Conservation (phyloP, 495 filamentous ascomycete species). For the Neurospora cerealis region DNA sequence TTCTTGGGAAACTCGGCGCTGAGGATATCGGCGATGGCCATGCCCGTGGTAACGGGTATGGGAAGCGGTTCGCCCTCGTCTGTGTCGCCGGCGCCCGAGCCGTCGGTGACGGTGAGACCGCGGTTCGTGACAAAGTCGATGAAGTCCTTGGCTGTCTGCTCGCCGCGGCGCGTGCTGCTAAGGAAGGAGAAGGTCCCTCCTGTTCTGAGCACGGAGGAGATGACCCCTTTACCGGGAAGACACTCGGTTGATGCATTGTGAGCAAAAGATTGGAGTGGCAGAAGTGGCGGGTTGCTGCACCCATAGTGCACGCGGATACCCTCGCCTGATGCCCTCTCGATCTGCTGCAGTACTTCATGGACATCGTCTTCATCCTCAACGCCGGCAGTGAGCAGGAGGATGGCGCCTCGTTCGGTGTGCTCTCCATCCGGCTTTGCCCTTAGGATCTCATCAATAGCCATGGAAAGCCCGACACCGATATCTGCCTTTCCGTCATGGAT, state of each 20-base stretch:
- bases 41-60: not conserved
- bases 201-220: slow-evolving; percentile 13
- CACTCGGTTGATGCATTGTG: slow-evolving; percentile 1
- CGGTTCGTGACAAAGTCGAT: slow-evolving; percentile 9
- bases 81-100: not conserved
- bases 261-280: not conserved
- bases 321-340: slow-evolving; percentile 8
- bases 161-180: not conserved
- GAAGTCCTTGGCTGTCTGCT: not conserved
- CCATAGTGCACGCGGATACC: slow-evolving; percentile 17
- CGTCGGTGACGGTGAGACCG: slow-evolving; percentile 8
- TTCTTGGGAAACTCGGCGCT: slow-evolving; percentile 1
- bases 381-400: slow-evolving; percentile 9
- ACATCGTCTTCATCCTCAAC: not conserved
- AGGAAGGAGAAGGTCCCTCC: slow-evolving; percentile 13
- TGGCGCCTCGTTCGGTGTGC: slow-evolving; percentile 11
- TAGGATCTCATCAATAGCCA: slow-evolving; percentile 10
- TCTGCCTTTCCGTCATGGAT: not conserved
- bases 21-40: slow-evolving; percentile 7
- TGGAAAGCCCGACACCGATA: slow-evolving; percentile 9
- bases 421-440: slow-evolving; percentile 9
- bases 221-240: slow-evolving; percentile 3
- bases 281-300: slow-evolving; percentile 7
- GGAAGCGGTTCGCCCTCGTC: slow-evolving; percentile 3
- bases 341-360: slow-evolving; percentile 1